Evolutionary conservation across 108 stramenopile species (phyloP), one percentile per base, ranked within the genome.

Genomic region (Stephanodiscus minutulus): DNA sequence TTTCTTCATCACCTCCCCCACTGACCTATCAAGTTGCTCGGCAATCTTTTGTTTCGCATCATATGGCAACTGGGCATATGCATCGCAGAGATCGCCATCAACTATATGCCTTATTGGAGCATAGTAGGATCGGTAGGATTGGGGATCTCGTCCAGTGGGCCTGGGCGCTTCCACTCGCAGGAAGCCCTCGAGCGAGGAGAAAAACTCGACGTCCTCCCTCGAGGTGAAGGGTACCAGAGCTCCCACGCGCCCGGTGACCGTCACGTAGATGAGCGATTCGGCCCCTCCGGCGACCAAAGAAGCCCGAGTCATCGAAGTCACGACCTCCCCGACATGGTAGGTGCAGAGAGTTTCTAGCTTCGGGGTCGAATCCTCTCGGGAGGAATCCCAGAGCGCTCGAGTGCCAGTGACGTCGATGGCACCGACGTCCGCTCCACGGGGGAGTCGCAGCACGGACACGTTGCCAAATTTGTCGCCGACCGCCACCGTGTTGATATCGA

Each of bases 391-490:
- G 11, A 88, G 79, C 11, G 86, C 91, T 67, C 91, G 82, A 21
- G 84, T 77, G 21, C 90, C 90, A 1, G 87, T 83, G 25, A 87
- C 66, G 79, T 95, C 93, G 21, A 90, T 79, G 7, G 86, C 87
- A 46, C 83, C 84, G 50, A 86, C 86, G 35, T 91, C 90, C 18
- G 88, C 82, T 29, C 91, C 94, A 46, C 87, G 73, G 27, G 95
- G 93, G 10, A 93, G 58, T n/a, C 97, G 87, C 43, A 99, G 70
- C 13, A 98, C 83, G 27, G 93, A 93, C 15, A 99, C 73, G 75
- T 97, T 97, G 24, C 98, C 98, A 74, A 97, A 98, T 70, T 98
- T 98, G 84, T 98, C 98, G 0, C 92, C 96, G 0, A 93, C 97
- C 4, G 97, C 97, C 35, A 97, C 91, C 28, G 97, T 99, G 77